Evolutionary conservation across 306 rosid genomes (phyloP).

Genomic region (Arachis stenosperma): DNA sequence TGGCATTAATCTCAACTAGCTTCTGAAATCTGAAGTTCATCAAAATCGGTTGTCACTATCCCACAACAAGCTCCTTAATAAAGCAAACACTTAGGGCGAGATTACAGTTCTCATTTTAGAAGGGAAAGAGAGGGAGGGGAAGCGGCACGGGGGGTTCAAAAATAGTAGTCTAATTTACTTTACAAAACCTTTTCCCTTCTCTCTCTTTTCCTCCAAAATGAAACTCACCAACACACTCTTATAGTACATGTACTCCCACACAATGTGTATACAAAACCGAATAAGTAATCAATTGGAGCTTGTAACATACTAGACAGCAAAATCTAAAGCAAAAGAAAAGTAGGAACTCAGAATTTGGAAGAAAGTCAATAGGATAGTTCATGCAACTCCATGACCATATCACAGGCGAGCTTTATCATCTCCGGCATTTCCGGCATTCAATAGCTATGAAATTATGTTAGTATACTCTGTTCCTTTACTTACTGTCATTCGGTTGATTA

Average conservation of each 20-base stretch:
- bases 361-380: slow-evolving; percentile 4
- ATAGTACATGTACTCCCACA: no score
- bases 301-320: no score
- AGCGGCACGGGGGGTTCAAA: no score
- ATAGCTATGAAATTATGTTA: neutral
- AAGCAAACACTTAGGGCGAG: no score
- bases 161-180: no score
- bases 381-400: neutral
- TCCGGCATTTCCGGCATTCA: neutral
- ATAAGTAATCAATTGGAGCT: neutral
- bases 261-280: neutral
- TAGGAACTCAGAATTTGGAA: neutral
- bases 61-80: neutral
- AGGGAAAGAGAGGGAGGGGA: no score
- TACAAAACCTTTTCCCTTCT: no score
- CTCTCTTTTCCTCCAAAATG: no score
- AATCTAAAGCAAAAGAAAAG: neutral
- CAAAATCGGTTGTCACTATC: slow-evolving; percentile 21
- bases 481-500: neutral
- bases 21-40: neutral
- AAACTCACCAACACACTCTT: no score
- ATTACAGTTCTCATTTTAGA: no score
- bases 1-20: slow-evolving; percentile 14
- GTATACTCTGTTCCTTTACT: neutral
- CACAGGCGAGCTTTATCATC: neutral